A percentile compares a stretch with the other conserved stretches of the same genome.
Conservation (phyloP, 441 rosid species). For the Pelargonium myrrhifolium region DNA sequence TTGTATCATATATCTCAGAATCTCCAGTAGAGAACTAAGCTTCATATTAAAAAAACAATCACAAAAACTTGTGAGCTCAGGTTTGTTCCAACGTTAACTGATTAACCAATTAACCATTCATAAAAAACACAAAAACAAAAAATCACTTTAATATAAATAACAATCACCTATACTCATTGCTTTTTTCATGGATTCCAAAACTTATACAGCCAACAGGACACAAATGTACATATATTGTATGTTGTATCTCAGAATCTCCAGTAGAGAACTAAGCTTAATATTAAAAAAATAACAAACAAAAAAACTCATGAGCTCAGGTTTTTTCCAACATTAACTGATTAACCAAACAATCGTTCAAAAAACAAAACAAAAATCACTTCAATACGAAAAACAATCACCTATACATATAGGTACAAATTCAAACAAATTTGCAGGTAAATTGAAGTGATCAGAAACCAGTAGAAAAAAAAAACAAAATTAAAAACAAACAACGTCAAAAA, state of each 20-base stretch:
- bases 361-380: not conserved
- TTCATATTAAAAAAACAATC: not conserved
- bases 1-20: not conserved
- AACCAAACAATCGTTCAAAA: not conserved
- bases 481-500: not conserved
- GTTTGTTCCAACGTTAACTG: not conserved
- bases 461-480: not conserved
- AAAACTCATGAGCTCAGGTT: not conserved
- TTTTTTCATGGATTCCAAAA: no score
- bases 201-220: not conserved
- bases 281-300: not conserved
- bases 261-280: not conserved
- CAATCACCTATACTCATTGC: not conserved
- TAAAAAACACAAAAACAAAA: not conserved
- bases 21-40: not conserved
- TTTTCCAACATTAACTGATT: not conserved
- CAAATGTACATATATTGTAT: not conserved
- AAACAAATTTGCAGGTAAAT: not conserved
- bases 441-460: constrained; percentile 1
- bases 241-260: not conserved
- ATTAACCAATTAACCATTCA: not conserved
- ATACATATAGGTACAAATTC: not conserved
- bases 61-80: not conserved
- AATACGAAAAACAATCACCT: not conserved
- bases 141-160: not conserved